phyloP scores from a whole-genome alignment of 2,329 filamentous ascomycete genomes.

The Colletotrichum caudatum region DNA sequence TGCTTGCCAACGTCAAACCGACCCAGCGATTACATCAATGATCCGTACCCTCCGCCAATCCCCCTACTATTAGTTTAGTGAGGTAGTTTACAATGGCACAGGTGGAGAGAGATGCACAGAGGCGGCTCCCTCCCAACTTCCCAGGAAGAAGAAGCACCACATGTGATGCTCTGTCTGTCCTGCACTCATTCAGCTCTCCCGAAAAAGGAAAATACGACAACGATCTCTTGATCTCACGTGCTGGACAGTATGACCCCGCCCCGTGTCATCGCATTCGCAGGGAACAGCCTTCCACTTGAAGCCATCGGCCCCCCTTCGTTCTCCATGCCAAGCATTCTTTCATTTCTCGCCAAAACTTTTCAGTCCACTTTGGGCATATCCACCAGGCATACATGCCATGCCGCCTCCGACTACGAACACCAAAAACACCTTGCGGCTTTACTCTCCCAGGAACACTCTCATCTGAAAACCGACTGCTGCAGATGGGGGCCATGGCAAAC shows the following conservation, averaged over 20 bases:
- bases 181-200: conserved; percentile 21
- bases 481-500: conserved; percentile 8
- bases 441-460: neutral
- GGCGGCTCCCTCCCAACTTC: conserved; percentile 4
- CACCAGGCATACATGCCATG: neutral
- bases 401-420: neutral
- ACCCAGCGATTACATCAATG: conserved; percentile 39
- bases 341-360: conserved; percentile 34
- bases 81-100: neutral
- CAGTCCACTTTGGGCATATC: conserved; percentile 19
- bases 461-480: neutral
- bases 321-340: conserved; percentile 28
- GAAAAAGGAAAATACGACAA: neutral
- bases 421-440: neutral
- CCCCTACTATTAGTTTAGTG: conserved; percentile 1
- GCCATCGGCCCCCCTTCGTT: conserved; percentile 11
- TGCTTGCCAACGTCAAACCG: conserved; percentile 28
- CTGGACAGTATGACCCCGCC: conserved; percentile 25
- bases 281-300: conserved; percentile 28
- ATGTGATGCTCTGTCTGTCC: conserved; percentile 22
- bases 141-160: conserved; percentile 13
- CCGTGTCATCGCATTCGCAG: conserved; percentile 30
- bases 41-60: conserved; percentile 37
- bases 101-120: conserved; percentile 23
- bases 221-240: conserved; percentile 33